Evolutionary conservation across 805 yeast species (phyloP), one percentile per base, ranked within the genome.

Genomic region (Candida vartiovaarae): DNA sequence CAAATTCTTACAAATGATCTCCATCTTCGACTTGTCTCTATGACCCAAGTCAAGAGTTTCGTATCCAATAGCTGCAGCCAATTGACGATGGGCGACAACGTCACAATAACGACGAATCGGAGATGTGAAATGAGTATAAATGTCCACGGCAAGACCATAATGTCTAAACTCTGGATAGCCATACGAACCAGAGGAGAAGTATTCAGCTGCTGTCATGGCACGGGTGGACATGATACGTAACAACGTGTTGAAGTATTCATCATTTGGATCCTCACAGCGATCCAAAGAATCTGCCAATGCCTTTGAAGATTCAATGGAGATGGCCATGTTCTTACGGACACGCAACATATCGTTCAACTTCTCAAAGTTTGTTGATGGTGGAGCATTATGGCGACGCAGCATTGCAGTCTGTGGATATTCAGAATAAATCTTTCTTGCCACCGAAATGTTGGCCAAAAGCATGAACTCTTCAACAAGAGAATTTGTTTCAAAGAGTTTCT

Each of bases 181-280:
- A 57, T 74, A 87, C 11, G 84, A 80, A 7, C 99, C 98, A 0
- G 96, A 78, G 8, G 95, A 81, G 68, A 93, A 93, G 61, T 93
- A 93, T 61, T 91, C 97, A 2, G 99, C 99, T 2, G 99, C 96
- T 84, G 89, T 87, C 99, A 93, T 93, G 66, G 98, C 91, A 57
- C 99, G 76, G 0, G 99, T 93, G 6, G 97, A 93, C 95, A 93
- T 84, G 52, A 93, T 93, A 64, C 99, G 81, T 6, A 91, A 72
- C 55, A 93, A 72, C 0, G 97, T 93, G 65, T 93, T 93, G 75
- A 93, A 88, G 60, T 87, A 93, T 6, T 90, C 83, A 63, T 93
- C 98, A 1, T 76, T 59, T 25, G 81, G 76, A 63, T 91, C 98
- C 31, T 68, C 78, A 65, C 96, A 88, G 45, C 86, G 74, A 61